These are phyloP conservation scores for Afroboletus lepidellus DNA, from an alignment of 1,284 basidiomycete species.

Conservation along the genomic window DNA sequence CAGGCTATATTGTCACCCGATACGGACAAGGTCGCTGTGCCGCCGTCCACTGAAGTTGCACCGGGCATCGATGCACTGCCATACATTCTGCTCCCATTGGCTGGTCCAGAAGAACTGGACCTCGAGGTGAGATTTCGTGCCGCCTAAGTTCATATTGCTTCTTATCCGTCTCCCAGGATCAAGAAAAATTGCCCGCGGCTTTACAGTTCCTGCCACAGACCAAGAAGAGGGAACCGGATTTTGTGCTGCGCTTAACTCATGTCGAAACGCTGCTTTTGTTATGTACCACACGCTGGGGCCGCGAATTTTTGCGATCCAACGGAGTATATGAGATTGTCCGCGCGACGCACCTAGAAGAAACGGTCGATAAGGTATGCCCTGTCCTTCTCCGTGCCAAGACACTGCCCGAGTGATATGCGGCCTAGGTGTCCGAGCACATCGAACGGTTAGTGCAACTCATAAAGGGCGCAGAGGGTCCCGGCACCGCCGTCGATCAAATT, in stretches of 20 bases:
- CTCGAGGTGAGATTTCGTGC: constrained; percentile 58
- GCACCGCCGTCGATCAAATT: constrained; percentile 39
- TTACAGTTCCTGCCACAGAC: constrained; percentile 87
- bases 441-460: constrained; percentile 74
- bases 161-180: constrained; percentile 54
- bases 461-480: constrained; percentile 65
- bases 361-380: constrained; percentile 68
- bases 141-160: neutral
- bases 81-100: constrained; percentile 85
- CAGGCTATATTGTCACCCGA: constrained; percentile 69
- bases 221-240: constrained; percentile 84
- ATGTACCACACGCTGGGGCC: constrained; percentile 85
- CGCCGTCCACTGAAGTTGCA: constrained; percentile 56
- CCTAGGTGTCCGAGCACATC: constrained; percentile 61
- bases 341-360: constrained; percentile 78
- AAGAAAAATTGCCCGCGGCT: constrained; percentile 81
- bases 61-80: constrained; percentile 83
- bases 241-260: constrained; percentile 78
- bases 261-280: constrained; percentile 89
- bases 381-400: constrained; percentile 4
- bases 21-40: constrained; percentile 44
- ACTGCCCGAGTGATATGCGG: constrained; percentile 6
- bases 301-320: constrained; percentile 76
- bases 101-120: constrained; percentile 93
- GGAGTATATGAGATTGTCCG: constrained; percentile 90